These are phyloP conservation scores for Pestalotiopsis fici DNA, from an alignment of 2,329 filamentous ascomycete species.

Conservation along the genomic window DNA sequence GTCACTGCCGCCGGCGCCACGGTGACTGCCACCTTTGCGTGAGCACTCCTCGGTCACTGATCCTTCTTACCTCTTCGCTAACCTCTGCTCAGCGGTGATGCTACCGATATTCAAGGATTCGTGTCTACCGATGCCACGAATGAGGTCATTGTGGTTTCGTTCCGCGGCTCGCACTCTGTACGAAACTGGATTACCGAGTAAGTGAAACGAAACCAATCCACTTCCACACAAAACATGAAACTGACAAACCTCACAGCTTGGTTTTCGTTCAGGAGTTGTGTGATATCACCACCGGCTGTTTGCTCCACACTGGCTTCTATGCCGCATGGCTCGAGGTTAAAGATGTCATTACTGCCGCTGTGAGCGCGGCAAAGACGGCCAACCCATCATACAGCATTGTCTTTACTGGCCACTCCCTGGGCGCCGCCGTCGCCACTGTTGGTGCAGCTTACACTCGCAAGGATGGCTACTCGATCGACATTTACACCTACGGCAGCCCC, in stretches of 20 bases:
- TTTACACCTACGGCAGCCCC: slow-evolving; percentile 70
- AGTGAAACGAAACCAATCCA: slow-evolving; percentile 11
- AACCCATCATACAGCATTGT: slow-evolving; percentile 56
- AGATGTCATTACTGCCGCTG: slow-evolving; percentile 37
- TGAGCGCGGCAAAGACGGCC: slow-evolving; percentile 42
- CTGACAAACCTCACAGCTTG: slow-evolving; percentile 27
- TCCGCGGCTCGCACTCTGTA: slow-evolving; percentile 60
- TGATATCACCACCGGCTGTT: slow-evolving; percentile 45
- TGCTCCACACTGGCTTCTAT: slow-evolving; percentile 59
- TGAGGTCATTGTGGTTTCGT: slow-evolving; percentile 57
- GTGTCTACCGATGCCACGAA: slow-evolving; percentile 50
- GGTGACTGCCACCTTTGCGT: slow-evolving; percentile 44
- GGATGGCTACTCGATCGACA: slow-evolving; percentile 46
- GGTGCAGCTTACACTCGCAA: slow-evolving; percentile 57
- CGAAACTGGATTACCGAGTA: slow-evolving; percentile 63
- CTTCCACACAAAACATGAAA: background rate
- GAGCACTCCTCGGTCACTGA: slow-evolving; percentile 14
- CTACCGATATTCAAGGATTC: slow-evolving; percentile 50
- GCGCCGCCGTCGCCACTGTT: slow-evolving; percentile 64
- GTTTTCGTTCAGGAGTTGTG: slow-evolving; percentile 38
- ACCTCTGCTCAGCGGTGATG: slow-evolving; percentile 31
- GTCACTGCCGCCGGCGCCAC: slow-evolving; percentile 44
- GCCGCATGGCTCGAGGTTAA: slow-evolving; percentile 58
- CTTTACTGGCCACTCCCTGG: slow-evolving; percentile 69
- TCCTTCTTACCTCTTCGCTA: background rate